Evolutionary conservation across 805 yeast genomes (phyloP).

Genomic region (Cyberlindnera mycetangii): DNA sequence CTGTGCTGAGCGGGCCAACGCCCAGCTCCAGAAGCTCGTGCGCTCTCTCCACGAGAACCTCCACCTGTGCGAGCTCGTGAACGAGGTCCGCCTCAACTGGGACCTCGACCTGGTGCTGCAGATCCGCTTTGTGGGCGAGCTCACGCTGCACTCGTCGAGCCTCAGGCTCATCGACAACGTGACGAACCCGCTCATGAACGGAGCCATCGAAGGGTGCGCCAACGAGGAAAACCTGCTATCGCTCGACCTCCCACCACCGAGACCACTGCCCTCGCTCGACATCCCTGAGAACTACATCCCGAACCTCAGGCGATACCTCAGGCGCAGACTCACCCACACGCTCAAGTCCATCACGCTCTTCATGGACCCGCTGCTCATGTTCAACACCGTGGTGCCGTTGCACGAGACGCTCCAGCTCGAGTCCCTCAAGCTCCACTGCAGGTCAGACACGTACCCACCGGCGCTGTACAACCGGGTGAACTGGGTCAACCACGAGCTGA

Average conservation of each 20-base stretch:
- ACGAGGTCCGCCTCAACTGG: conserved; percentile 42
- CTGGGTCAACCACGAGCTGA: conserved; percentile 25
- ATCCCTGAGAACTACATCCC: conserved; percentile 27
- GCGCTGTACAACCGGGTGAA: conserved; percentile 27
- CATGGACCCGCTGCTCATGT: conserved; percentile 37
- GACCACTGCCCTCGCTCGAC: conserved; percentile 26
- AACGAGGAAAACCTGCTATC: conserved; percentile 23
- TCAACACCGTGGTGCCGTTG: conserved; percentile 30
- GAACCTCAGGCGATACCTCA: conserved; percentile 27
- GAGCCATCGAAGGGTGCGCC: conserved; percentile 31
- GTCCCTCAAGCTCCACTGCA: conserved; percentile 39
- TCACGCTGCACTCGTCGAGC: conserved; percentile 31
- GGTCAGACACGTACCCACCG: conserved; percentile 36
- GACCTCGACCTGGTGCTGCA: conserved; percentile 35
- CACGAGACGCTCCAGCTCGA: conserved; percentile 32
- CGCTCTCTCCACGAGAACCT: conserved; percentile 26
- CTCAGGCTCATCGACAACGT: conserved; percentile 38
- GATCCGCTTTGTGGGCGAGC: conserved; percentile 26
- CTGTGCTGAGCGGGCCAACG: conserved; percentile 31
- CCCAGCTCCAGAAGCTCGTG: conserved; percentile 28
- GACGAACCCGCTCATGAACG: conserved; percentile 37
- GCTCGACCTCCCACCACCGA: conserved; percentile 32
- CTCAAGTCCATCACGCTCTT: conserved; percentile 31
- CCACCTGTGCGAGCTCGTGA: conserved; percentile 26
- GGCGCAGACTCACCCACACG: conserved; percentile 21